phyloP scores from a whole-genome alignment of 192 early-diverging fungal species.

The Entomortierella lignicola region DNA sequence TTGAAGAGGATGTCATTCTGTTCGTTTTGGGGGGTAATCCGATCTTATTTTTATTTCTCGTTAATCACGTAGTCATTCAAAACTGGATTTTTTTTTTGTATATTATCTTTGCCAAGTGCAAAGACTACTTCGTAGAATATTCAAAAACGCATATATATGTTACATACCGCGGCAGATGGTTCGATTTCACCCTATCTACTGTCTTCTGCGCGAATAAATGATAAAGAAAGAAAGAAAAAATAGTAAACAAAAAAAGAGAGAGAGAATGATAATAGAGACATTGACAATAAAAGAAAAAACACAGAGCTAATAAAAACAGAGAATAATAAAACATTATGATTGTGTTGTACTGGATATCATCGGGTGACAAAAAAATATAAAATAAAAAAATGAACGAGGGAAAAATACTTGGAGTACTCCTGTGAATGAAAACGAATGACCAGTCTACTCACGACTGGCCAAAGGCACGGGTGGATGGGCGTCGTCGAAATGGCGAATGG shows the following conservation, averaged over 20 bases:
- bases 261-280: background rate
- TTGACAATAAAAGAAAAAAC: conserved; percentile 6
- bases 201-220: background rate
- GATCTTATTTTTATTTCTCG: too few relatives aligned
- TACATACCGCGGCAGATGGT: conserved; percentile 6
- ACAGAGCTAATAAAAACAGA: background rate
- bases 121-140: background rate
- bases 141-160: background rate
- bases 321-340: background rate
- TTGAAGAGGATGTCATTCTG: too few relatives aligned
- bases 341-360: conserved; percentile 2
- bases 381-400: background rate
- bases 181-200: conserved; percentile 2
- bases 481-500: background rate
- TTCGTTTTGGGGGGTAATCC: too few relatives aligned
- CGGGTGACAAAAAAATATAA: too few relatives aligned
- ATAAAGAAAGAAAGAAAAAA: conserved; percentile 3
- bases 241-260: background rate
- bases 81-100: background rate
- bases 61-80: background rate
- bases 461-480: conserved; percentile 7
- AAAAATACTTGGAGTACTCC: background rate
- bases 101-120: too few relatives aligned
- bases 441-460: conserved; percentile 1
- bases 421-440: background rate